Base-by-base conservation (phyloP, 257 asterid species). In the Penstemon barbatus region DNA sequence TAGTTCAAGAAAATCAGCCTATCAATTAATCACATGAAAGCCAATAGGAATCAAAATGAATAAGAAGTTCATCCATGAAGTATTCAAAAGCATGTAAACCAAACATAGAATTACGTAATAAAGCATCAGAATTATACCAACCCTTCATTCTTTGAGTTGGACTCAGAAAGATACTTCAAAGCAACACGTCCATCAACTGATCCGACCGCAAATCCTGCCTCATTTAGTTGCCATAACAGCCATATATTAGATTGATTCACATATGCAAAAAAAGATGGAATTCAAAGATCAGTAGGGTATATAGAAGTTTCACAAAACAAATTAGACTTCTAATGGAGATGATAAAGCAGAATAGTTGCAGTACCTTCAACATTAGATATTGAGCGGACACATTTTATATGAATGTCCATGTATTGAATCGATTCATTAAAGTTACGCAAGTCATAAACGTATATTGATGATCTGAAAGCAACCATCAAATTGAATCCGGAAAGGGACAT, bases 141-240 rank as follows among this genome's bases (percentile, higher is more conserved):
- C 99, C 97, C 95, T 63, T 79, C 77, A 53, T 73, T 81, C 57
- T 55, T 55, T 8, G 78, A 62, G 74, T 64, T 75, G 68, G 90
- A 80, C 71, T 74, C 62, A 61, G 52, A 68, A 61, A 78, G 60
- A 81, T 85, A 86, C 76, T 81, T 81, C 81, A 91, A 71, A 69
- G 92, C 81, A 75, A 91, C 96, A 56, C 90, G 83, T 54, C 99
- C 99, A 70, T 91, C 97, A 50, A 69, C 68, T 74, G 96, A 94
- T 77, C 97, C 99, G 45, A 81, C 89, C 66, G 75, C 78, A 77
- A 84, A 87, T 61, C 95, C 97, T 94, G 87, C 85, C 85, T 38
- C 19, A 78, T 57, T 48, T 19, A 63, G 68, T 49, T 25, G 33
- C 33, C 33, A 25, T 25, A 25, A 25, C 33, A 25, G 63, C 70